phyloP scores from a whole-genome alignment of 352 stramenopile species.

The Globisporangium cederbergense region DNA sequence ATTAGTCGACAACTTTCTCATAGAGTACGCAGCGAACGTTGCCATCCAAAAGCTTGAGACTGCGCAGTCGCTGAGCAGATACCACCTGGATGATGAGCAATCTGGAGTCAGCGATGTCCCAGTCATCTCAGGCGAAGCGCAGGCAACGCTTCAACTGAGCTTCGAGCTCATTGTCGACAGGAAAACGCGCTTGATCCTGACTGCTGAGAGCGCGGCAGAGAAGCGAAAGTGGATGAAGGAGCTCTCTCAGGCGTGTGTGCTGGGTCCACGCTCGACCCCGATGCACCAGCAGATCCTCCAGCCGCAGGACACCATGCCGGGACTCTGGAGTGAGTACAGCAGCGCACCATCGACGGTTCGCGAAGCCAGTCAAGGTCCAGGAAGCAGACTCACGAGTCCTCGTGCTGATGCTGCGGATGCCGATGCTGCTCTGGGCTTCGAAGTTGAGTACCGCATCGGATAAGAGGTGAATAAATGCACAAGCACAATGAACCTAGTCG shows the following conservation, averaged over 20 bases:
- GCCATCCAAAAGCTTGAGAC: conserved; percentile 12
- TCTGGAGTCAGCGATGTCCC: conserved; percentile 19
- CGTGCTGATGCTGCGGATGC: conserved; percentile 1
- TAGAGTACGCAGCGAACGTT: conserved; percentile 35
- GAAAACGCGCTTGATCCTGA: conserved; percentile 28
- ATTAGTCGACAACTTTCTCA: conserved; percentile 29
- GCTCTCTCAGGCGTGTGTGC: conserved; percentile 22
- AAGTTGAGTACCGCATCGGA: conserved; percentile 39
- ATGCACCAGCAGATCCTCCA: conserved; percentile 10
- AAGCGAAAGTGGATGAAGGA: conserved; percentile 50
- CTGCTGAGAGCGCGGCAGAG: conserved; percentile 34
- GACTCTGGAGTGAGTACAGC: neutral
- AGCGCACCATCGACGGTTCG: neutral
- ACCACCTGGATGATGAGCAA: conserved; percentile 20
- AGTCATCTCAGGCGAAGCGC: conserved; percentile 13
- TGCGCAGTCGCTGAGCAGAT: conserved; percentile 13
- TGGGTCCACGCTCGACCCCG: conserved; percentile 5
- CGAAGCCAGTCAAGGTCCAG: neutral
- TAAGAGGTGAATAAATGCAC: neutral
- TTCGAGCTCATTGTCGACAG: conserved; percentile 31
- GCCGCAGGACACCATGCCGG: neutral
- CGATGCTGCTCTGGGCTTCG: conserved; percentile 24
- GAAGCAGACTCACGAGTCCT: conserved; percentile 3
- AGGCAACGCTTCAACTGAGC: conserved; percentile 30
- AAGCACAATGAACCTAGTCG: neutral